Evolutionary conservation across 2,329 filamentous ascomycete genomes (phyloP).

Genomic region (Diaporthe capsici): DNA sequence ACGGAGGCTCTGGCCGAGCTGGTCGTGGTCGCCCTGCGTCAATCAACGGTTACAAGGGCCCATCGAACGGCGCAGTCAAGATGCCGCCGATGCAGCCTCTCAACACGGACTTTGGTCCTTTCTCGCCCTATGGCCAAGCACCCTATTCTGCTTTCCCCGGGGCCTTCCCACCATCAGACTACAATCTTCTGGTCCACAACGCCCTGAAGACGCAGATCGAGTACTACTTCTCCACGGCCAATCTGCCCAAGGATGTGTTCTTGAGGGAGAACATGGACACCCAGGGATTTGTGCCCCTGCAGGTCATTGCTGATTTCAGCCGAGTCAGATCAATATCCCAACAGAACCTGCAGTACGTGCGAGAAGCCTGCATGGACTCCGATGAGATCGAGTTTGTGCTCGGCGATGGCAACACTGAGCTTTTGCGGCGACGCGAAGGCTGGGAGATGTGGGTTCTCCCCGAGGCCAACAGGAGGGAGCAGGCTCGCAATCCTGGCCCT

Average conservation of each 20-base stretch:
- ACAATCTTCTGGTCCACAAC: constrained; percentile 49
- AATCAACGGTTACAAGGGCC: constrained; percentile 38
- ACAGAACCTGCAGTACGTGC: constrained; percentile 80
- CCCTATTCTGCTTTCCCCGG: constrained; percentile 66
- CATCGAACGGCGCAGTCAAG: constrained; percentile 43
- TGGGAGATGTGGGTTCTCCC: constrained; percentile 87
- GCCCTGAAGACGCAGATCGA: constrained; percentile 73
- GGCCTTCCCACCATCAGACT: constrained; percentile 42
- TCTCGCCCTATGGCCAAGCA: constrained; percentile 57
- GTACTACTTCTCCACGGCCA: constrained; percentile 98
- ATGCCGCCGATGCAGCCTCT: constrained; percentile 51
- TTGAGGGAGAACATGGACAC: constrained; percentile 94
- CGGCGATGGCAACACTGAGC: constrained; percentile 83
- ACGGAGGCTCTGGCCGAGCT: constrained; percentile 50
- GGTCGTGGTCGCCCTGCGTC: constrained; percentile 52
- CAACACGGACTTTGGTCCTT: constrained; percentile 51
- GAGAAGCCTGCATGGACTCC: constrained; percentile 81
- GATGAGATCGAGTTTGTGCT: constrained; percentile 80
- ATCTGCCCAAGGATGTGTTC: constrained; percentile 93
- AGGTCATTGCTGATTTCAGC: constrained; percentile 87
- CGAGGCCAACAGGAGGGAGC: constrained; percentile 77
- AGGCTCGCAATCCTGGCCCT: constrained; percentile 81
- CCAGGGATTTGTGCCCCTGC: constrained; percentile 89
- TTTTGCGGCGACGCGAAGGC: constrained; percentile 79
- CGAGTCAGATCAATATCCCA: constrained; percentile 79